Evolutionary conservation across 2,329 filamentous ascomycete species (phyloP).

Genomic region (Thelonectria blattea): DNA sequence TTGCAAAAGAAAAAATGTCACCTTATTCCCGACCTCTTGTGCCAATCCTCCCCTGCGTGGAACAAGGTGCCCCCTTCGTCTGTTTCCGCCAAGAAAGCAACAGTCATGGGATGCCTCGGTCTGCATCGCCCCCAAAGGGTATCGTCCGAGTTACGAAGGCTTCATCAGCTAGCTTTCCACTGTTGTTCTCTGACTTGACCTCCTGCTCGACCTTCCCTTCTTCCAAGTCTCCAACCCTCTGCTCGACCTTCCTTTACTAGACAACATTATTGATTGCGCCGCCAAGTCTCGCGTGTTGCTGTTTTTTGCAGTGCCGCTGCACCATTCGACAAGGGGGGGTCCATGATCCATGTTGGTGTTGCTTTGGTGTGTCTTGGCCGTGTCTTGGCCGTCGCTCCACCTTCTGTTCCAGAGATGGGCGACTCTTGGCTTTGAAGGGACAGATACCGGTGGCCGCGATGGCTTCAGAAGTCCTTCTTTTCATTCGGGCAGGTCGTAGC

Average conservation of each 20-base stretch:
- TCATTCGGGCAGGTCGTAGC: conserved; percentile 2
- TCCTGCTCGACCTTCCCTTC: background rate
- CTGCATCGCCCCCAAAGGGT: too few relatives aligned
- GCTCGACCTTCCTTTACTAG: too few relatives aligned
- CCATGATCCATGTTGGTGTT: background rate
- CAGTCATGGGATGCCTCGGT: too few relatives aligned
- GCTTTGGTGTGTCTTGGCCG: background rate
- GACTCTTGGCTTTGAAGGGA: background rate
- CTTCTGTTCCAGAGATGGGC: conserved; percentile 7
- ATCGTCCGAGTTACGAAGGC: too few relatives aligned
- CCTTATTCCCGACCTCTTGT: too few relatives aligned
- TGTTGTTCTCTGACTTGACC: background rate
- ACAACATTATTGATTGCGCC: background rate
- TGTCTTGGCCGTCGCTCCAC: background rate
- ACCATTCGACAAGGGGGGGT: background rate
- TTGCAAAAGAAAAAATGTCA: too few relatives aligned
- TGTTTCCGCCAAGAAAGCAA: too few relatives aligned
- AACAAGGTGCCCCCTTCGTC: too few relatives aligned
- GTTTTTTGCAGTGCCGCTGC: too few relatives aligned
- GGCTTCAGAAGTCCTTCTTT: background rate
- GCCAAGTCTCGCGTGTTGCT: background rate
- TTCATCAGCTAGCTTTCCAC: too few relatives aligned
- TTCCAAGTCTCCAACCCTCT: too few relatives aligned
- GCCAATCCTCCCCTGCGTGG: too few relatives aligned
- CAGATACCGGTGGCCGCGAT: conserved; percentile 1